Base-by-base conservation (phyloP, 345 rosid species). In the Citrus medica region DNA sequence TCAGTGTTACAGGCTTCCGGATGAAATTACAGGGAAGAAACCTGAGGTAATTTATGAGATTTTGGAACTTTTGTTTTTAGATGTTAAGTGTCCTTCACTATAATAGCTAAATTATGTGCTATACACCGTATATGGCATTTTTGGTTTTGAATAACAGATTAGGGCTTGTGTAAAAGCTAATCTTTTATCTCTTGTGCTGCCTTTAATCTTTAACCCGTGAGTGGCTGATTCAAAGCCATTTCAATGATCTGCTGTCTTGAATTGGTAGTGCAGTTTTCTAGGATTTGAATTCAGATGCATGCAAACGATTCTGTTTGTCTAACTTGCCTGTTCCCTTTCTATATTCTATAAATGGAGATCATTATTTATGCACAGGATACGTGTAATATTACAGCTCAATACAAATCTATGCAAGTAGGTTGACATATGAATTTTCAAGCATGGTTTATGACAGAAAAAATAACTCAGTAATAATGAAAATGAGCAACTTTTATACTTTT, bases 21-120 rank as follows among this genome's bases (percentile, higher is more conserved):
- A 90, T 77, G 99, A 95, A 88, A 95, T 93, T 16, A 76, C 89
- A 42, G 99, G 97, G 80, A 86, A 81, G 76, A 95, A 83, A 85
- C 97, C 98, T 64, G 87, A 92, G 97, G 97, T 93, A 84, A 71
- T 28, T 66, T 42, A 21, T 58, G 27, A 38, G 53, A 69, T 79
- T 9, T 12, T 73, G 55, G 55, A 55, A 32, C 1, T 46, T 73
- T 35, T 38, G 12, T 21, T 63, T 69, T 69, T 53, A 13, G 40
- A 25, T 32, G 53, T 63, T 63, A 32, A 27, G 9, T 46, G 24
- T 14, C 21, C n/a, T 53, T 78, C 65, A 66, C 35, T 17, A 35
- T 17, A 16, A 24, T 33, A 9, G 38, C 25, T 38, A 32, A 33
- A 48, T 64, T 48, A 64, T 19, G 42, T 62, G 61, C 35, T 17